These are phyloP conservation scores for Quillaja saponaria DNA, from an alignment of 306 rosid species.

Conservation along the genomic window DNA sequence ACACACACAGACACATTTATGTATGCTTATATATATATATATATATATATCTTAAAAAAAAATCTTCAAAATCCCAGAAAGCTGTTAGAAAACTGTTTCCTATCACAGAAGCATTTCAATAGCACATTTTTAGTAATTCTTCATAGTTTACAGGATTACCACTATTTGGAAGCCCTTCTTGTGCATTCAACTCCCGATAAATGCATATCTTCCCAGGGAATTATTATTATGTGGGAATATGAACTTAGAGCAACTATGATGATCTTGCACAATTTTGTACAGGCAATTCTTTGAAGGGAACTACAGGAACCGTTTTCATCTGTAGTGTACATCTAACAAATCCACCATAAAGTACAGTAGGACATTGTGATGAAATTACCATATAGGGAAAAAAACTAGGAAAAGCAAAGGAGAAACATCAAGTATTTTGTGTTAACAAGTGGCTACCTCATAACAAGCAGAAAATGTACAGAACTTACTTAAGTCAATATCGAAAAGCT, in stretches of 20 bases:
- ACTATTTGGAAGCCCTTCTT: too few relatives aligned
- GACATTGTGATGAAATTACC: background rate
- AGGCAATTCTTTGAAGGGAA: background rate
- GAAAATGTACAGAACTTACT: slow-evolving; percentile 53
- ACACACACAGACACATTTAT: too few relatives aligned
- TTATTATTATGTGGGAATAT: too few relatives aligned
- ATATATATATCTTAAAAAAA: background rate
- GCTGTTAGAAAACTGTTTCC: too few relatives aligned
- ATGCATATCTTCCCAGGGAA: too few relatives aligned
- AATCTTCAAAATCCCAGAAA: too few relatives aligned
- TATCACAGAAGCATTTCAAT: too few relatives aligned
- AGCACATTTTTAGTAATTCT: too few relatives aligned
- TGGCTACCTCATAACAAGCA: slow-evolving; percentile 5
- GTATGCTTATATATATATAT: too few relatives aligned
- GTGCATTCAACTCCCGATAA: too few relatives aligned
- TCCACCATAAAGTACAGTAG: background rate
- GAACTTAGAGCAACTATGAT: background rate
- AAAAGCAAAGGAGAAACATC: background rate
- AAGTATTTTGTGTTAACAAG: slow-evolving; percentile 11
- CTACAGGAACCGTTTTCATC: background rate
- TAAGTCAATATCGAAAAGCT: slow-evolving; percentile 92
- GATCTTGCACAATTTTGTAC: background rate
- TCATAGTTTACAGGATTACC: too few relatives aligned
- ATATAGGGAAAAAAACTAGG: background rate
- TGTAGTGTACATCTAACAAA: background rate